These are phyloP conservation scores for Hyparrhenia diplandra DNA, from an alignment of 176 grass and related monocot species.

Conservation along the genomic window DNA sequence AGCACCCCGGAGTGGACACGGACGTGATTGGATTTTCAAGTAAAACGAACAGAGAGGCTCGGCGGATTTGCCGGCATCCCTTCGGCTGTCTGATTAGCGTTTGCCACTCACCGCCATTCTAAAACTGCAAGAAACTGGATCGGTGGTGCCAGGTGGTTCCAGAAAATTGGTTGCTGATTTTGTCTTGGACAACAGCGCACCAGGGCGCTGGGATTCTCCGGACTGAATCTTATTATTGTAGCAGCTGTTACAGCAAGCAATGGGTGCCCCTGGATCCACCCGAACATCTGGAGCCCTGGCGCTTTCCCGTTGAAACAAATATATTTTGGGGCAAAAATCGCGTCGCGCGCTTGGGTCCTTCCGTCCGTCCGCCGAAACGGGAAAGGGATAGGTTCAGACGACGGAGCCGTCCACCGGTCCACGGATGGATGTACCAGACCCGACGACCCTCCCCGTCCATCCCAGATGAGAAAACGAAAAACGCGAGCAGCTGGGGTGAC, in stretches of 20 bases:
- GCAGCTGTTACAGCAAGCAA: background rate
- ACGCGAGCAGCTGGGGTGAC: background rate
- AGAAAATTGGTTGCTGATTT: background rate
- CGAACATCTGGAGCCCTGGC: background rate
- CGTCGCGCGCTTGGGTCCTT: background rate
- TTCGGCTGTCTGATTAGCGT: background rate
- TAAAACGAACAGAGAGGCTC: background rate
- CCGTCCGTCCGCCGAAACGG: background rate
- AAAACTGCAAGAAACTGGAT: background rate
- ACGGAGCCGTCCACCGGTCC: background rate
- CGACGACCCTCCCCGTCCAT: too few species aligned
- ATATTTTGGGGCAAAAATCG: background rate
- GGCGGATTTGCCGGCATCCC: background rate
- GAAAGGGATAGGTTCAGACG: background rate
- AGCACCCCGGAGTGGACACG: background rate
- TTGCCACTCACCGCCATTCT: background rate
- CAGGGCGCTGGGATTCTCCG: background rate
- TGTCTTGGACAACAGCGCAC: background rate
- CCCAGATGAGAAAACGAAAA: background rate
- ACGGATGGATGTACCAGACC: background rate
- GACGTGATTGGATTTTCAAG: background rate
- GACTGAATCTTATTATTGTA: too few species aligned
- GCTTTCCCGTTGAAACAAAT: background rate
- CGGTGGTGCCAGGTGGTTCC: too few species aligned
- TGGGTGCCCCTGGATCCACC: background rate